These are phyloP conservation scores for Mycena haematopus DNA, from an alignment of 768 basidiomycete species.

Conservation along the genomic window DNA sequence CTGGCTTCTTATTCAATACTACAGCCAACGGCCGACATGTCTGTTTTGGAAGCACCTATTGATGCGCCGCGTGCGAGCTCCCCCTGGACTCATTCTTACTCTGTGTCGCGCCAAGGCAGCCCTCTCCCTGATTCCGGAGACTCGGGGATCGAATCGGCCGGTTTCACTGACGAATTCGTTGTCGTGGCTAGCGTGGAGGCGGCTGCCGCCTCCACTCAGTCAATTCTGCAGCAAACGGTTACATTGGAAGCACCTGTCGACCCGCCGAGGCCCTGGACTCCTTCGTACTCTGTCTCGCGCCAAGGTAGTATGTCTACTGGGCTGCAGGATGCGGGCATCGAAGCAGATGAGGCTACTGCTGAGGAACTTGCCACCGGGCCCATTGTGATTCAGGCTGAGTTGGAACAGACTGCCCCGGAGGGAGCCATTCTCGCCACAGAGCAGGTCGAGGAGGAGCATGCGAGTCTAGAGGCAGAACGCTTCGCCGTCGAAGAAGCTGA, in stretches of 20 bases:
- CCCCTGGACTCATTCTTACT: conserved; percentile 50
- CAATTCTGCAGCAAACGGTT: background rate
- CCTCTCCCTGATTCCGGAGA: conserved; percentile 28
- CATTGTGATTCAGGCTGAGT: no score
- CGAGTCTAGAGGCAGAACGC: background rate
- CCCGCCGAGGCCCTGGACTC: conserved; percentile 41
- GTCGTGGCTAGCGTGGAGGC: background rate
- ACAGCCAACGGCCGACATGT: conserved; percentile 31
- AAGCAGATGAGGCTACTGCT: background rate
- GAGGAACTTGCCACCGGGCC: background rate
- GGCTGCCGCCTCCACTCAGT: background rate
- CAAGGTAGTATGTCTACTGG: conserved; percentile 38
- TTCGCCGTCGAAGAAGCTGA: background rate
- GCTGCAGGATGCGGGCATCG: background rate
- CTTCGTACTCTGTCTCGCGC: conserved; percentile 49
- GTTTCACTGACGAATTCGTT: background rate
- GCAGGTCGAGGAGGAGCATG: background rate
- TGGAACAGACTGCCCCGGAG: background rate
- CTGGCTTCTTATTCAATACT: background rate
- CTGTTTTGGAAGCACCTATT: conserved; percentile 24
- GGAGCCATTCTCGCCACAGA: background rate
- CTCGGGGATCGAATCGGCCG: background rate
- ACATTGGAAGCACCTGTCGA: background rate
- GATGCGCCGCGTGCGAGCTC: conserved; percentile 29
- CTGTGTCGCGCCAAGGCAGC: conserved; percentile 49